Conservation (phyloP, 257 asterid genomes). For the Penstemon davidsonii region DNA sequence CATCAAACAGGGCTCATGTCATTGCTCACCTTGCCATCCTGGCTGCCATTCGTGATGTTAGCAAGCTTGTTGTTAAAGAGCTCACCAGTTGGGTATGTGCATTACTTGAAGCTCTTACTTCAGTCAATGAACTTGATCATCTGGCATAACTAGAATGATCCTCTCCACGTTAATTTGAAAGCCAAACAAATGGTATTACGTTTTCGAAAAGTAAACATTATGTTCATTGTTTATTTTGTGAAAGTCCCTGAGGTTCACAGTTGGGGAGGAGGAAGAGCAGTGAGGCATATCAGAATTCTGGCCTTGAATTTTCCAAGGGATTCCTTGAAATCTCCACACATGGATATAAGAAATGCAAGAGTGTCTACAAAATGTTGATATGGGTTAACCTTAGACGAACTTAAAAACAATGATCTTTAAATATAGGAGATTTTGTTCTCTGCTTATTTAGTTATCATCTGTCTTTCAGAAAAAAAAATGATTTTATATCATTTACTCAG, state of each 20-base stretch:
- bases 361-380: too few relatives aligned
- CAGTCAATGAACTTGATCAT: slow-evolving; percentile 12
- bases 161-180: neutral
- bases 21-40: slow-evolving; percentile 81
- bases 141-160: slow-evolving; percentile 9
- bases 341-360: neutral
- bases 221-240: too few relatives aligned
- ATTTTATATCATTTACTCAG: neutral
- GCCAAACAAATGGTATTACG: too few relatives aligned
- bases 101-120: neutral
- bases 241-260: too few relatives aligned
- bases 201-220: too few relatives aligned
- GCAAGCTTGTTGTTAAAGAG: slow-evolving; percentile 97
- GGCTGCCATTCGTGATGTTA: slow-evolving; percentile 89
- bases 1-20: slow-evolving; percentile 66
- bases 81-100: slow-evolving; percentile 93
- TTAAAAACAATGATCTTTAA: neutral
- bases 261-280: too few relatives aligned
- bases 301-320: neutral
- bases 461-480: neutral
- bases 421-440: neutral
- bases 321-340: neutral
- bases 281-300: neutral
- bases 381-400: neutral
- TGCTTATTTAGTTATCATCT: neutral